phyloP scores from a whole-genome alignment of 345 rosid genomes.

The Eutrema heterophyllum region DNA sequence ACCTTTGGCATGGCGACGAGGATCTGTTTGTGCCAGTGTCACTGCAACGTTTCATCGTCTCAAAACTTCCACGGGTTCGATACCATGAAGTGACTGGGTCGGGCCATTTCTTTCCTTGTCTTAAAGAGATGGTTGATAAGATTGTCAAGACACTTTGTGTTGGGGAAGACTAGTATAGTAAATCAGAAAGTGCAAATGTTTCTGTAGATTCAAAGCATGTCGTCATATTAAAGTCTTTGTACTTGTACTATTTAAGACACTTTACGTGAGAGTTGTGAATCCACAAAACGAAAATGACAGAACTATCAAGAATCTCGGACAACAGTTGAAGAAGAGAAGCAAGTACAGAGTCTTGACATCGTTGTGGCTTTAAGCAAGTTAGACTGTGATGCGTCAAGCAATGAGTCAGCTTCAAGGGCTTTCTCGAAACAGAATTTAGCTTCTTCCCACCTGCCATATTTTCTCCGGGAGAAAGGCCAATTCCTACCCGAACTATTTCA shows the following conservation, averaged over 20 bases:
- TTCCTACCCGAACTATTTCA: no score
- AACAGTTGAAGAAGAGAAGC: constrained; percentile 29
- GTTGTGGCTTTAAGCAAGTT: constrained; percentile 52
- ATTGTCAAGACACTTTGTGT: background rate
- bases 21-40: constrained; percentile 30
- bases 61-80: background rate
- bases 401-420: constrained; percentile 70
- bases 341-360: constrained; percentile 38
- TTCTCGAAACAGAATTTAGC: constrained; percentile 78
- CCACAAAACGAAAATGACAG: background rate
- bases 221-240: background rate
- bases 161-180: constrained; percentile 2
- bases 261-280: background rate
- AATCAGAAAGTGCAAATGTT: background rate
- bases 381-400: constrained; percentile 92
- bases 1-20: constrained; percentile 80
- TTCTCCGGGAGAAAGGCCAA: no score
- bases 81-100: background rate
- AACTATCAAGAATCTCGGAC: constrained; percentile 21
- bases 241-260: background rate
- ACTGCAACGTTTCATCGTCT: background rate
- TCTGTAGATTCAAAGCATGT: background rate
- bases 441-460: constrained; percentile 84
- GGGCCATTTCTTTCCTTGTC: background rate
- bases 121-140: background rate